Evolutionary conservation across 768 basidiomycete genomes (phyloP).

Genomic region (Lactarius psammicola): DNA sequence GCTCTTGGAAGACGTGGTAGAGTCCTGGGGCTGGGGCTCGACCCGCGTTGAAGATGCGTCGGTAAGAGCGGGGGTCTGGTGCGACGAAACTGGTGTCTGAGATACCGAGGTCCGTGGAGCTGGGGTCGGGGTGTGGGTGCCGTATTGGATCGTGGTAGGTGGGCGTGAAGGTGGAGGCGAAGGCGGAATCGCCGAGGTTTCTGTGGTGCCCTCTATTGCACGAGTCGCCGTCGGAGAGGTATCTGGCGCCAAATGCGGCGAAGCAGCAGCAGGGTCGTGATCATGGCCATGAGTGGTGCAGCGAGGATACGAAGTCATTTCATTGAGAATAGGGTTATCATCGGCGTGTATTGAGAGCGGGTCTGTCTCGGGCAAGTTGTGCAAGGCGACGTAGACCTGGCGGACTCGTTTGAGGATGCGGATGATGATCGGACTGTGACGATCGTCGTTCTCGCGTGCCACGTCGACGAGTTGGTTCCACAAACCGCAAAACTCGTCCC

Average conservation of each 20-base stretch:
- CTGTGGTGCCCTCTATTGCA: neutral
- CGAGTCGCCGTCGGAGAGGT: neutral
- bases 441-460: neutral
- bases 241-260: neutral
- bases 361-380: neutral
- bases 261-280: neutral
- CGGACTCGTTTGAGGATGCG: slow-evolving; percentile 3
- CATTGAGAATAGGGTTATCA: neutral
- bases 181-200: neutral
- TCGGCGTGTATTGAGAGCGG: neutral
- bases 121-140: neutral
- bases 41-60: neutral
- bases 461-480: slow-evolving; percentile 14
- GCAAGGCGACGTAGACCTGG: slow-evolving; percentile 2
- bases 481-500: slow-evolving; percentile 4
- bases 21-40: neutral
- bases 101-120: neutral
- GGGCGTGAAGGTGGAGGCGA: neutral
- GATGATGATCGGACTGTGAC: neutral
- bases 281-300: neutral
- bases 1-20: neutral
- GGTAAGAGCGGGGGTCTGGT: neutral
- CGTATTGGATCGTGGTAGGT: neutral
- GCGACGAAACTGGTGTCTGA: neutral
- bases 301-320: slow-evolving; percentile 10